Conservation (phyloP, 345 rosid genomes). For the Populus deltoides region DNA sequence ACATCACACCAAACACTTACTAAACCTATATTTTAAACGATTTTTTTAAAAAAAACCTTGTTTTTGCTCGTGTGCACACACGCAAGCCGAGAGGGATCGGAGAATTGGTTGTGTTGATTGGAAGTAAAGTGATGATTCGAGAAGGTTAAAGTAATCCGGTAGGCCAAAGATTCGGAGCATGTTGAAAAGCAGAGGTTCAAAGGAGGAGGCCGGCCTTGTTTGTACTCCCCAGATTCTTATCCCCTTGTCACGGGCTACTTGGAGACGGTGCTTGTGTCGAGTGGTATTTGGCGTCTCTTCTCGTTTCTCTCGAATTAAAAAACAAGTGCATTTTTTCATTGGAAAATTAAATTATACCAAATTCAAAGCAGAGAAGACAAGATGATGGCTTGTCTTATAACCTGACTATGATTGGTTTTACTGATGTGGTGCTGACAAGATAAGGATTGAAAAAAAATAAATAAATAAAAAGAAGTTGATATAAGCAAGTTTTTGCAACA, state of each 20-base stretch:
- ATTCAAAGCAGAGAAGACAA: background rate
- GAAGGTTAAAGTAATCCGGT: background rate
- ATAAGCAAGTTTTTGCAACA: background rate
- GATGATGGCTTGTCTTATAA: background rate
- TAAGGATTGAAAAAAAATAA: background rate
- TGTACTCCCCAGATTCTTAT: background rate
- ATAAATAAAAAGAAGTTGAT: background rate
- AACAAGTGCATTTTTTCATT: background rate
- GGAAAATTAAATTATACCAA: background rate
- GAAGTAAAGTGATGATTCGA: background rate
- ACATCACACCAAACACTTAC: too few relatives aligned
- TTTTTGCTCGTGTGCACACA: background rate
- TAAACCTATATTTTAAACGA: too few relatives aligned
- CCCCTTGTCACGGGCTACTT: background rate
- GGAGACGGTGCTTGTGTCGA: too few relatives aligned
- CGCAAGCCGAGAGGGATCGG: background rate
- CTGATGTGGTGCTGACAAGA: background rate
- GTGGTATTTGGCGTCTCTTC: too few relatives aligned
- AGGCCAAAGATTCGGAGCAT: background rate
- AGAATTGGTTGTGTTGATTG: background rate
- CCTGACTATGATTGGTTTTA: background rate
- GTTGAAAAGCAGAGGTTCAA: background rate
- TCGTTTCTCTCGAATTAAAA: background rate
- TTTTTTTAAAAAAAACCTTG: too few relatives aligned
- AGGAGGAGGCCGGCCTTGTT: background rate